Conservation (phyloP, 352 stramenopile genomes). For the Phytophthora tubulina region DNA sequence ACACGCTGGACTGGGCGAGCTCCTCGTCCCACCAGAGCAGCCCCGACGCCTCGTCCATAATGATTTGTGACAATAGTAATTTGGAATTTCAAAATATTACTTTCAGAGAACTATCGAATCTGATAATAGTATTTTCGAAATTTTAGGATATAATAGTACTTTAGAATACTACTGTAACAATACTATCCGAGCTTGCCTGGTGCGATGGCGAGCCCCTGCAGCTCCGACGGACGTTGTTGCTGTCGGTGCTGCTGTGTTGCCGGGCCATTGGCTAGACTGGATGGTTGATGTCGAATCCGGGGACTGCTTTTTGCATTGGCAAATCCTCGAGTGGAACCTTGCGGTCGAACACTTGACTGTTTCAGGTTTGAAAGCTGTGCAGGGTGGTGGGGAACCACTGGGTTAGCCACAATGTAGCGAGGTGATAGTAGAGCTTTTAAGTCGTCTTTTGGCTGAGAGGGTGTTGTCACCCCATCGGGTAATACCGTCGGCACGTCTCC, state of each 20-base stretch:
- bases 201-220: slow-evolving; percentile 16
- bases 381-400: slow-evolving; percentile 8
- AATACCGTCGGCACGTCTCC: neutral
- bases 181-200: slow-evolving; percentile 28
- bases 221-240: slow-evolving; percentile 29
- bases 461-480: neutral
- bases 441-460: slow-evolving; percentile 19
- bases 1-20: slow-evolving; percentile 35
- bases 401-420: slow-evolving; percentile 32
- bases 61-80: slow-evolving; percentile 2
- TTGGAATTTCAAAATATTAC: neutral
- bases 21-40: slow-evolving; percentile 53
- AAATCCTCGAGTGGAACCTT: slow-evolving; percentile 30
- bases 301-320: slow-evolving; percentile 11
- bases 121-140: too few species aligned
- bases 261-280: slow-evolving; percentile 15
- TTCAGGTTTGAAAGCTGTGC: slow-evolving; percentile 26
- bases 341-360: slow-evolving; percentile 26
- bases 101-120: neutral
- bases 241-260: slow-evolving; percentile 16
- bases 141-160: too few species aligned
- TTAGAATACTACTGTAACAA: neutral
- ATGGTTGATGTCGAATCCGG: slow-evolving; percentile 25
- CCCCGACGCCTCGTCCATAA: slow-evolving; percentile 19
- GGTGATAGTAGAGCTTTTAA: slow-evolving; percentile 37